Evolutionary conservation across 176 grass and related monocot genomes (phyloP).

Genomic region (Dactylis glomerata): DNA sequence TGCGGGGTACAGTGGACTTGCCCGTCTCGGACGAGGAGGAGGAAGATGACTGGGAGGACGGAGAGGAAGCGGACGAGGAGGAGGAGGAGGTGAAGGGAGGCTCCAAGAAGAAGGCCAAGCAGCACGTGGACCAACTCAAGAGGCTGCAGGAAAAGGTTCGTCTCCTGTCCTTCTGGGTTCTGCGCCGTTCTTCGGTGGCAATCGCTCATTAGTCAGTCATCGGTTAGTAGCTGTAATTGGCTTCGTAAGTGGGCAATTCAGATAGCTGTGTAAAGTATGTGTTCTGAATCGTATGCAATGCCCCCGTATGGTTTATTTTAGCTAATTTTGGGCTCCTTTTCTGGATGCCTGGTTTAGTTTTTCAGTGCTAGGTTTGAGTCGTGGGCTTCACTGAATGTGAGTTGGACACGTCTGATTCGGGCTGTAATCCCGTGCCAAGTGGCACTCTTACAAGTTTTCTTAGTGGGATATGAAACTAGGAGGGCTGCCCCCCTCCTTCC

Average conservation of each 20-base stretch:
- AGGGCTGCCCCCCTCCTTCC: too few species aligned
- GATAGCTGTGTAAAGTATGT: neutral
- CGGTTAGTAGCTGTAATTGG: neutral
- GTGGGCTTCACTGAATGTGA: neutral
- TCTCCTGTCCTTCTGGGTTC: neutral
- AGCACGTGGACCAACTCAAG: conserved; percentile 64
- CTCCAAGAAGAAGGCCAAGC: conserved; percentile 43
- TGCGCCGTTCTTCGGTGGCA: neutral
- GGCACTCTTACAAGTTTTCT: neutral
- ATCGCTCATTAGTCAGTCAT: neutral
- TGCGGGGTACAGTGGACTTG: conserved; percentile 29
- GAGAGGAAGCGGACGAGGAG: neutral
- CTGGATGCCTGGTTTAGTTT: neutral
- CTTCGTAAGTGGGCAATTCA: neutral
- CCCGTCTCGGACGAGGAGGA: conserved; percentile 39
- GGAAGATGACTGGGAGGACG: conserved; percentile 17
- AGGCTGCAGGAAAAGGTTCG: conserved; percentile 75
- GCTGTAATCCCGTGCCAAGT: neutral
- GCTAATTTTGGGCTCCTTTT: neutral
- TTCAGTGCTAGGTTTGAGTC: neutral
- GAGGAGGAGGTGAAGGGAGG: neutral
- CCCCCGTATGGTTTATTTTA: neutral
- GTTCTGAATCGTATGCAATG: neutral
- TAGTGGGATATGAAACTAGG: neutral
- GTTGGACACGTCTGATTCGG: neutral